phyloP scores from a whole-genome alignment of 2,329 filamentous ascomycete species.

The Nemania sp. region DNA sequence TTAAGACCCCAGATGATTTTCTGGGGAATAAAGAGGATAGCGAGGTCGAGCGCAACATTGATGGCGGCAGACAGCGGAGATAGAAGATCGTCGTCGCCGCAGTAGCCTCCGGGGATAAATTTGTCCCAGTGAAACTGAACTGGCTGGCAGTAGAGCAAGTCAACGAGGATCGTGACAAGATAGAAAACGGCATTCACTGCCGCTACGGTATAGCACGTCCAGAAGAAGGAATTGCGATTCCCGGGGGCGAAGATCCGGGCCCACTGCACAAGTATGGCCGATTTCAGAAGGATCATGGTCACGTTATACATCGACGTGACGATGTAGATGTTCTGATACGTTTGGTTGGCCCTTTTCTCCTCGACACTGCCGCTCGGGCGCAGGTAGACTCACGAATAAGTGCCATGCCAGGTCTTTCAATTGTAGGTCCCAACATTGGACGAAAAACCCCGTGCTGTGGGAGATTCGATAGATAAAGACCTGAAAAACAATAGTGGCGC shows the following conservation, averaged over 20 bases:
- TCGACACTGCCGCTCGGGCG: neutral
- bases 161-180: neutral
- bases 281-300: neutral
- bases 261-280: constrained; percentile 2
- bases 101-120: neutral
- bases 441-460: neutral
- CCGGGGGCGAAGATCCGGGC: neutral
- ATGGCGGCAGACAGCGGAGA: neutral
- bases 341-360: no score
- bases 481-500: neutral
- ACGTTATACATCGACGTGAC: neutral
- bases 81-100: neutral
- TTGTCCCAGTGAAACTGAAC: neutral
- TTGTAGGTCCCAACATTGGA: neutral
- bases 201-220: neutral
- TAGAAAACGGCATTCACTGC: neutral
- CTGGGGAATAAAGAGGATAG: neutral
- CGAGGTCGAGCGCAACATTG: neutral
- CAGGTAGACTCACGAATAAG: neutral
- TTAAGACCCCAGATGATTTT: neutral
- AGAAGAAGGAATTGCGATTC: neutral
- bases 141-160: neutral
- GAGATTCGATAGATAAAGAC: neutral
- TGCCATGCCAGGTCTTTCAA: neutral
- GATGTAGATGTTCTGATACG: neutral